Conservation (phyloP, 2,329 filamentous ascomycete species). For the Arthrobotrys sinensis region DNA sequence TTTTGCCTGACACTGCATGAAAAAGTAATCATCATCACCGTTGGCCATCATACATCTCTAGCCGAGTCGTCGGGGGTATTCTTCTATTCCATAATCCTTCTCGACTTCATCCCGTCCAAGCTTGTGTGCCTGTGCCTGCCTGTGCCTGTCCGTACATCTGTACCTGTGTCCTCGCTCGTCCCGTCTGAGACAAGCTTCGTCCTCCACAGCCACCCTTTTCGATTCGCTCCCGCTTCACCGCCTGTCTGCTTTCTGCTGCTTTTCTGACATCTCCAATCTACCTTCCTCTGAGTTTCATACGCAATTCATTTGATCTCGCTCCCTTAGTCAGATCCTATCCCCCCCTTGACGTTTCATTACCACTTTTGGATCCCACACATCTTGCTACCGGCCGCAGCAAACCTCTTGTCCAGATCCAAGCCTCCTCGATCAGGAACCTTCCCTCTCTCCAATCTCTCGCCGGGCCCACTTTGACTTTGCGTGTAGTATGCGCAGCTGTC, state of each 20-base stretch:
- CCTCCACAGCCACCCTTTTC: slow-evolving; percentile 45
- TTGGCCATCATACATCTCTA: slow-evolving; percentile 25
- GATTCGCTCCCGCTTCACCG: slow-evolving; percentile 48
- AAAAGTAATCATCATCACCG: slow-evolving; percentile 49
- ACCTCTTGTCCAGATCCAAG: slow-evolving; percentile 52
- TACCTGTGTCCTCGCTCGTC: slow-evolving; percentile 32
- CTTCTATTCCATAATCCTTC: slow-evolving; percentile 8
- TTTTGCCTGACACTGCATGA: slow-evolving; percentile 29
- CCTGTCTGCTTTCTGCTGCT: slow-evolving; percentile 33
- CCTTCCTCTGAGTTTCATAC: slow-evolving; percentile 42
- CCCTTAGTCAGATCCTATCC: slow-evolving; percentile 55
- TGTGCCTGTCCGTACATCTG: slow-evolving; percentile 9
- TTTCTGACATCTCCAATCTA: slow-evolving; percentile 27
- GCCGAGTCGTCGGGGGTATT: slow-evolving; percentile 41
- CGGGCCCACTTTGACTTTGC: slow-evolving; percentile 42
- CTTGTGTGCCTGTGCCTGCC: slow-evolving; percentile 3
- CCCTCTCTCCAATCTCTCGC: neutral
- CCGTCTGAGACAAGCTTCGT: slow-evolving; percentile 46
- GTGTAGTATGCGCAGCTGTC: slow-evolving; percentile 50
- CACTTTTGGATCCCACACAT: slow-evolving; percentile 53
- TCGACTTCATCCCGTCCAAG: slow-evolving; percentile 29
- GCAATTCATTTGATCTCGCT: slow-evolving; percentile 33
- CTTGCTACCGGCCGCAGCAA: slow-evolving; percentile 52
- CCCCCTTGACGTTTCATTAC: slow-evolving; percentile 60
- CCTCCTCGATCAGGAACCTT: slow-evolving; percentile 49